Percentiles rank a stretch among this genome's conserved stretches.
These are phyloP conservation scores for Malassezia globosa DNA, from an alignment of 1,284 basidiomycete genomes.

Conservation along the genomic window DNA sequence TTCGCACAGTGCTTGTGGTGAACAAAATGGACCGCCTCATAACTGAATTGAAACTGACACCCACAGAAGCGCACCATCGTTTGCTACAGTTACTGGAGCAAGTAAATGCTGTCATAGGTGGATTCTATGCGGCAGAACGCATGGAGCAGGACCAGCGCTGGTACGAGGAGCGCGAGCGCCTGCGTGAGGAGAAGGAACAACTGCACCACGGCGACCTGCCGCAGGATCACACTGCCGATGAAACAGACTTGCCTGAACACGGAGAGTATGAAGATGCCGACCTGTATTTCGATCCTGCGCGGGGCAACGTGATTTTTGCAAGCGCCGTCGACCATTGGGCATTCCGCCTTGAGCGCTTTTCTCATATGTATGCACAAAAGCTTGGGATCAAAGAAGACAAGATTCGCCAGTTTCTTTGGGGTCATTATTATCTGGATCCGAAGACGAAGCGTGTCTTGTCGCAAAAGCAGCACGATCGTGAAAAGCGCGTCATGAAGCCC, in stretches of 20 bases:
- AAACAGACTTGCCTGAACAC: conserved; percentile 23
- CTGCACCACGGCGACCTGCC: too few species aligned
- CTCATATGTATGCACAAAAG: conserved; percentile 80
- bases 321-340: conserved; percentile 97
- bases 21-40: conserved; percentile 95
- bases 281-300: conserved; percentile 90
- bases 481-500: conserved; percentile 69
- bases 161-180: conserved; percentile 59
- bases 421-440: conserved; percentile 91
- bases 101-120: conserved; percentile 95
- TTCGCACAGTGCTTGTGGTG: conserved; percentile 84
- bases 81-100: conserved; percentile 86
- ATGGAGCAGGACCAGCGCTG: conserved; percentile 85
- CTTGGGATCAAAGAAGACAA: conserved; percentile 81
- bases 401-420: conserved; percentile 82
- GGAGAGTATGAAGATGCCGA: conserved; percentile 86
- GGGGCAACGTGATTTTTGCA: conserved; percentile 92
- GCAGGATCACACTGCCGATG: conserved; percentile 49
- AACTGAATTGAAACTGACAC: conserved; percentile 81
- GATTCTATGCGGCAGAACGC: conserved; percentile 86
- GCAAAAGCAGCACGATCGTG: conserved; percentile 67
- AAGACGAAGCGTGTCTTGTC: conserved; percentile 89
- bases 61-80: conserved; percentile 87
- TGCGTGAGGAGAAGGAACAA: neutral
- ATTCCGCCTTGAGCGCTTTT: conserved; percentile 85